Percentiles rank a stretch among this genome's conserved stretches.
Conservation (phyloP, 78 protist species). For the Pelomyxa schiedti region DNA sequence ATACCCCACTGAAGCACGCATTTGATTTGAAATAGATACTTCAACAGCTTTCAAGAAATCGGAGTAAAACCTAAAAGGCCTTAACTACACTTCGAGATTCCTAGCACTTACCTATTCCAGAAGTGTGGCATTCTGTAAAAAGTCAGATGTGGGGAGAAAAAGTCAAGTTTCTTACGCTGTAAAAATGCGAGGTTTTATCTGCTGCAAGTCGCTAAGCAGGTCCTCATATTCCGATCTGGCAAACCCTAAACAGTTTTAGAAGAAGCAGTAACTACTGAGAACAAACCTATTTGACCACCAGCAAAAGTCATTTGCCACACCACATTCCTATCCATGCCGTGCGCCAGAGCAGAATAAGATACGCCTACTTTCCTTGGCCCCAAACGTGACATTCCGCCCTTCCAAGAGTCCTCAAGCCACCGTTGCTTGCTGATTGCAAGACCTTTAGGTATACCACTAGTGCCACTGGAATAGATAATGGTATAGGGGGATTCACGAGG, state of each 20-base stretch:
- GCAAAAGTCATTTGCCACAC: not conserved
- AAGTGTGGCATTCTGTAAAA: slow-evolving; percentile 10
- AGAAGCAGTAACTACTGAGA: no score
- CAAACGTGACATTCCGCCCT: not conserved
- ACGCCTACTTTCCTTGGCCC: not conserved
- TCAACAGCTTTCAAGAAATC: no score
- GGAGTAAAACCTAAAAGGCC: no score
- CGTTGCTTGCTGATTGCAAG: not conserved
- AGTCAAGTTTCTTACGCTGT: no score
- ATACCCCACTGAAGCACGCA: no score
- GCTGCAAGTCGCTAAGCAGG: not conserved
- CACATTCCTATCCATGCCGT: slow-evolving; percentile 13
- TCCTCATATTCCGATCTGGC: not conserved
- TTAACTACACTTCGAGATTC: no score
- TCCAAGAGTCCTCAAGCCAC: not conserved
- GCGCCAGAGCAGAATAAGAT: slow-evolving; percentile 7
- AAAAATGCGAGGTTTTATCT: not conserved
- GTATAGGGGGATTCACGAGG: not conserved
- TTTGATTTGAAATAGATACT: no score
- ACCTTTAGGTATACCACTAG: not conserved
- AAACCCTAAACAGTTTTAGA: not conserved
- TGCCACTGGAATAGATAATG: slow-evolving; percentile 6
- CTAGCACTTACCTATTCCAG: no score
- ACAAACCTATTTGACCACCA: no score
- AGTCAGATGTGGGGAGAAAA: no score